A percentile compares a stretch with the other conserved stretches of the same genome.
Evolutionary conservation across 192 early-diverging fungal species (phyloP).

Genomic region (Dimargaris xerosporica): DNA sequence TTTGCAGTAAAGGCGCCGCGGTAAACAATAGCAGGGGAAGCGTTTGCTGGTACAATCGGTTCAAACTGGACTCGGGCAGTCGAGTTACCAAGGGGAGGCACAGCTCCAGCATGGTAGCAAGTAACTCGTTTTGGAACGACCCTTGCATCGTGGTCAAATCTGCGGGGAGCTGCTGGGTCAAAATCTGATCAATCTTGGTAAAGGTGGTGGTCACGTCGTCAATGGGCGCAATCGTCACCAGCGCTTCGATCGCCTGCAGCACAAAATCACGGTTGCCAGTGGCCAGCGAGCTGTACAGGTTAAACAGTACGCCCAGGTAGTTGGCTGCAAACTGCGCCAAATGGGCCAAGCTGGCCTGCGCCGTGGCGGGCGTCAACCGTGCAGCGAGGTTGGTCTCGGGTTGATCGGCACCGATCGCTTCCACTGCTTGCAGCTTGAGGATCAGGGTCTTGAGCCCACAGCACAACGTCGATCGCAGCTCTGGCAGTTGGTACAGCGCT

Average conservation of each 20-base stretch:
- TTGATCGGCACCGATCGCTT: conserved; percentile 19
- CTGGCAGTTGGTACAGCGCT: conserved; percentile 57
- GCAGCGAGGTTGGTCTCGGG: conserved; percentile 26
- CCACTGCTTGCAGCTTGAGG: conserved; percentile 16
- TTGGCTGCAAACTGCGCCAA: conserved; percentile 50
- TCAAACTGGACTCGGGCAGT: conserved; percentile 51
- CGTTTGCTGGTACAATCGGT: conserved; percentile 32
- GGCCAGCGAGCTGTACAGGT: conserved; percentile 52
- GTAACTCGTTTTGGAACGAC: conserved; percentile 27
- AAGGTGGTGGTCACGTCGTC: conserved; percentile 48
- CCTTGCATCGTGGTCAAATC: neutral
- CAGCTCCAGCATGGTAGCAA: conserved; percentile 83
- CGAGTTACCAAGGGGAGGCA: conserved; percentile 54
- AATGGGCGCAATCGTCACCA: conserved; percentile 40
- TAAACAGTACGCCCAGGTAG: conserved; percentile 63
- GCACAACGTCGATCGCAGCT: conserved; percentile 63
- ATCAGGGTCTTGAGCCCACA: conserved; percentile 52
- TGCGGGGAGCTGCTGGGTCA: conserved; percentile 37
- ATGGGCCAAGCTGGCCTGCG: conserved; percentile 35
- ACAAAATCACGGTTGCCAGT: conserved; percentile 48
- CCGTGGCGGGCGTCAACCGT: conserved; percentile 33
- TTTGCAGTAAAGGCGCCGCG: conserved; percentile 64
- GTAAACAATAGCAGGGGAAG: conserved; percentile 40
- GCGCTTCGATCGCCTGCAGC: conserved; percentile 49
- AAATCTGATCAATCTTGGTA: conserved; percentile 39